Evolutionary conservation across 306 rosid genomes (phyloP).

Genomic region (Erythrophleum fordii): DNA sequence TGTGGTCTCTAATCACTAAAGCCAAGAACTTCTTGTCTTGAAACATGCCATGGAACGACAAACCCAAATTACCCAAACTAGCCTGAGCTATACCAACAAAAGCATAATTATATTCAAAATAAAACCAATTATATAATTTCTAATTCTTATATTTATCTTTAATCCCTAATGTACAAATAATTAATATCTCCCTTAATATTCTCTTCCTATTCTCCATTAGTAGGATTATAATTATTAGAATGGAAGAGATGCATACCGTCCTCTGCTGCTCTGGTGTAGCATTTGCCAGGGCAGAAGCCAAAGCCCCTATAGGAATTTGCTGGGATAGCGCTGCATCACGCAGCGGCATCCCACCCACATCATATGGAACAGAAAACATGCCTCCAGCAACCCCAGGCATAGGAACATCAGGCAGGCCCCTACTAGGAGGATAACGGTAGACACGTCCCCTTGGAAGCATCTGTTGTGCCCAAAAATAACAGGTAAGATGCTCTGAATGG

Average conservation of each 20-base stretch:
- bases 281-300: slow-evolving; percentile 95
- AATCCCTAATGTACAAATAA: too few species aligned
- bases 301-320: slow-evolving; percentile 89
- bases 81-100: too few species aligned
- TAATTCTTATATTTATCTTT: too few species aligned
- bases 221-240: too few species aligned
- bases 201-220: too few species aligned
- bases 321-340: slow-evolving; percentile 76
- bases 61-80: too few species aligned
- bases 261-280: slow-evolving; percentile 96
- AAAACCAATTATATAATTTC: too few species aligned
- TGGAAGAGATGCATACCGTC: slow-evolving; percentile 56
- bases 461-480: slow-evolving; percentile 43
- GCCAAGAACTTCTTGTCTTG: too few species aligned
- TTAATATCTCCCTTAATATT: too few species aligned
- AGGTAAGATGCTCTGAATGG: slow-evolving; percentile 3
- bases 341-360: slow-evolving; percentile 74
- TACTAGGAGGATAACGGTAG: slow-evolving; percentile 89
- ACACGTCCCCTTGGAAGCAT: slow-evolving; percentile 93
- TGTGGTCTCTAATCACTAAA: too few species aligned
- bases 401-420: slow-evolving; percentile 82
- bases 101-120: too few species aligned
- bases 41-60: too few species aligned
- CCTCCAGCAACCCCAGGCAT: slow-evolving; percentile 96
- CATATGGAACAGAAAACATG: slow-evolving; percentile 95